Evolutionary conservation across 495 filamentous ascomycete genomes (phyloP), one percentile per base, ranked within the genome.

Genomic region (Melanomma pulvis-pyrius): DNA sequence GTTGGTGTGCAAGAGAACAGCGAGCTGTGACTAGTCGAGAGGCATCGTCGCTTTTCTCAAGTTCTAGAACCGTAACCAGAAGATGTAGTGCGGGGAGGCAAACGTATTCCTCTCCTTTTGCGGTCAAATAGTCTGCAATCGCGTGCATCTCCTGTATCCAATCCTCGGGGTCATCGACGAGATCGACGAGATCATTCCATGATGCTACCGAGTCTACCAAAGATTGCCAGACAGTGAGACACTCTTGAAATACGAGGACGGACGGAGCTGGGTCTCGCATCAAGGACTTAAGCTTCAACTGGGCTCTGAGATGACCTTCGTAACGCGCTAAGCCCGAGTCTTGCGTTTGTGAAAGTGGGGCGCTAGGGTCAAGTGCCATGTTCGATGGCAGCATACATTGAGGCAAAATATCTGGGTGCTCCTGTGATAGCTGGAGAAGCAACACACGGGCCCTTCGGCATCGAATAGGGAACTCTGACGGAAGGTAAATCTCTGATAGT

Each of bases 111-210:
- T 84, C 76, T 1, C 92, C 92, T 61, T 89, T 89, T 71, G 93
- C 88, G 34, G 88, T 87, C 1, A 91, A 81, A 69, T 90, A 96
- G 59, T 96, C 89, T 21, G 86, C 83, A n/a, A 92, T 71, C 1
- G 86, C 82, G 61, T 86, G 82, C 12, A 96, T 79, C 59, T 91
- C 87, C 36, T 80, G 70, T 12, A 90, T 62, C 57, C 87, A 84
- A 22, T 82, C 81, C 5, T 82, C 77, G 5, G 84, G 71, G 66
- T 92, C 85, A 57, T 90, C 86, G 36, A 96, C 73, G n/a, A 76
- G 75, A 12, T 74, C 71, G n/a, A 81, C 60, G 19, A 96, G 70
- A 0, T 83, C 78, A 11, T 78, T 69, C 73, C 76, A 81, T 48
- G 83, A 80, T 21, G 75, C 58, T 52, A 83, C 84, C 49, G 74